Evolutionary conservation across 2,329 filamentous ascomycete genomes (phyloP).

Genomic region (Cladosporium sp.): DNA sequence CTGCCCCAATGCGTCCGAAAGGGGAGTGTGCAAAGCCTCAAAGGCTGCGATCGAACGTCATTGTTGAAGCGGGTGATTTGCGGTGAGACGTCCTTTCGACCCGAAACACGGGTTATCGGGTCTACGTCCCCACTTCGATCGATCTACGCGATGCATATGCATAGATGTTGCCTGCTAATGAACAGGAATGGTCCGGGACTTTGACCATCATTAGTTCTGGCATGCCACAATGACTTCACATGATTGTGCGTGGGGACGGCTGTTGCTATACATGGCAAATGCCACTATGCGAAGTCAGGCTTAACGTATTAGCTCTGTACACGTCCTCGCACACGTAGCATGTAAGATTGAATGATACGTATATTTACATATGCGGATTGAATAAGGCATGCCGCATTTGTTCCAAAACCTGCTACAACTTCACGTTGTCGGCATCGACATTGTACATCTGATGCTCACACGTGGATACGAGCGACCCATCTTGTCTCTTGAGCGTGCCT

Average conservation of each 20-base stretch:
- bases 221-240: too few relatives aligned
- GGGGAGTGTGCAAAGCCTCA: not conserved
- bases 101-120: not conserved
- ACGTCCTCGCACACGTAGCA: too few relatives aligned
- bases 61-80: not conserved
- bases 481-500: conserved; percentile 22
- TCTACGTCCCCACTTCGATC: not conserved
- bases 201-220: too few relatives aligned
- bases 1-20: not conserved
- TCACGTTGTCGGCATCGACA: conserved; percentile 18
- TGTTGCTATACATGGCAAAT: too few relatives aligned
- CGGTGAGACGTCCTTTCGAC: not conserved
- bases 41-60: not conserved
- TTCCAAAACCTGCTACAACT: not conserved
- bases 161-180: too few relatives aligned
- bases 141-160: not conserved
- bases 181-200: too few relatives aligned
- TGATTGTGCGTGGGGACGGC: too few relatives aligned
- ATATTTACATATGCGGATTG: too few relatives aligned
- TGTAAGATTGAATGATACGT: too few relatives aligned
- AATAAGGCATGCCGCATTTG: too few relatives aligned
- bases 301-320: too few relatives aligned
- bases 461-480: conserved; percentile 21
- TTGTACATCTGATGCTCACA: conserved; percentile 27
- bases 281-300: too few relatives aligned